Evolutionary conservation across 2,329 filamentous ascomycete species (phyloP), one percentile per base, ranked within the genome.

Genomic region (Botryosphaeria dothidea): DNA sequence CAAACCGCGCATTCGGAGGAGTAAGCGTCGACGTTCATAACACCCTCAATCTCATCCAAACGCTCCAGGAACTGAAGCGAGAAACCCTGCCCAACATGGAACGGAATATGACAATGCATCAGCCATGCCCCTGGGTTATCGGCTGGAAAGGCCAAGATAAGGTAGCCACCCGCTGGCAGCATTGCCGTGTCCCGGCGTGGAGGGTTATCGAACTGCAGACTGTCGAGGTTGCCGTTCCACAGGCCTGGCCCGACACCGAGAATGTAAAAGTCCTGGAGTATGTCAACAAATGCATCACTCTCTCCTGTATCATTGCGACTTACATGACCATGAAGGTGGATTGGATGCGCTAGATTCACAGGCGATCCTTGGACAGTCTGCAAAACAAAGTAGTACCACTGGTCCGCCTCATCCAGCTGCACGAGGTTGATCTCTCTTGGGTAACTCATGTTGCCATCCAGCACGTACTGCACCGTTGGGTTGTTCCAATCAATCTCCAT

Each of bases 41-140:
- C 36, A 8, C 66, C 65, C 27, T 65, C 49, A 7, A 75, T 74
- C 64, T 74, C 72, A 19, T 67, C 62, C 56, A 72, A 70, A 31
- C 77, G 70, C 70, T 84, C 85, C 15, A 86, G 67, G 69, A 86
- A 85, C 70, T 86, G 82, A 34, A 86, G 74, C 5, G 78, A 80
- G 19, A 90, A 78, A 1, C 75, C 75, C 58, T 77, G 74, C 1
- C 62, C 62, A n/a, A 64, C 62, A 15, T 58, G 63, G n/a, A 46
- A 65, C 6, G 63, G 74, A 17, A 78, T 76, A 48, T 78, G 76
- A 65, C 76, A 78, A 63, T 78, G 76, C 76, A 78, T 77, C 19
- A 78, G 67, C 69, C 68, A 77, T 3, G 71, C 73, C n/a, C 76
- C 75, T 0, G 76, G 75, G 46, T 78, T 78, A 36, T 78, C 75